Evolutionary conservation across 2,329 filamentous ascomycete species (phyloP).

Genomic region (Neopestalotiopsis rosae): DNA sequence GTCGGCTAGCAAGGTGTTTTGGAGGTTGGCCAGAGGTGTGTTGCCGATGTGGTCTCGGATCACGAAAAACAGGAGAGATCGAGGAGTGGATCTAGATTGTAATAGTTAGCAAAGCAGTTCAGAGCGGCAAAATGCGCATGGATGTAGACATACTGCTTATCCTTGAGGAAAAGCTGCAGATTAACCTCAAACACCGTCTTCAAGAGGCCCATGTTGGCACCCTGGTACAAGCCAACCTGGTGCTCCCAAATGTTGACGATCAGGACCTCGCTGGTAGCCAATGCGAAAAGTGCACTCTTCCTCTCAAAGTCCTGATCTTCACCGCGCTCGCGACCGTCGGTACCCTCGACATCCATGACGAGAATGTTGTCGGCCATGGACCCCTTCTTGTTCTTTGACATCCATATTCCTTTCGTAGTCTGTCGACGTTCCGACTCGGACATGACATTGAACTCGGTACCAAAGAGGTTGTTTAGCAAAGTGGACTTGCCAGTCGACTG

Average conservation of each 20-base stretch:
- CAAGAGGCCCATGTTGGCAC: slow-evolving; percentile 96
- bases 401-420: slow-evolving; percentile 99
- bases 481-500: slow-evolving; percentile 99
- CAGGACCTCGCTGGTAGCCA: slow-evolving; percentile 96
- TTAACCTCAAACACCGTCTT: slow-evolving; percentile 99
- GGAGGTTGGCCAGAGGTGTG: slow-evolving; percentile 88
- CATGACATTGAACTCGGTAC: slow-evolving; percentile 97
- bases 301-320: slow-evolving; percentile 99
- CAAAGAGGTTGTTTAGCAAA: slow-evolving; percentile 92
- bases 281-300: slow-evolving; percentile 95
- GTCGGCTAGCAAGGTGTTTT: slow-evolving; percentile 89
- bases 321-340: slow-evolving; percentile 92
- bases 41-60: slow-evolving; percentile 95
- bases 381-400: slow-evolving; percentile 91
- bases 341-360: slow-evolving; percentile 99
- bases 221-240: slow-evolving; percentile 96
- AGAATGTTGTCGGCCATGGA: slow-evolving; percentile 96
- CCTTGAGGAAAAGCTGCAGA: slow-evolving; percentile 93
- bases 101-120: slow-evolving; percentile 23
- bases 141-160: slow-evolving; percentile 73
- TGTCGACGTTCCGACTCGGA: slow-evolving; percentile 91
- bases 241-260: slow-evolving; percentile 99
- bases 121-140: slow-evolving; percentile 1
- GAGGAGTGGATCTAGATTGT: slow-evolving; percentile 72
- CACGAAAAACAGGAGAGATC: slow-evolving; percentile 96